phyloP scores from a whole-genome alignment of 306 rosid species.

The Vigna angularis region DNA sequence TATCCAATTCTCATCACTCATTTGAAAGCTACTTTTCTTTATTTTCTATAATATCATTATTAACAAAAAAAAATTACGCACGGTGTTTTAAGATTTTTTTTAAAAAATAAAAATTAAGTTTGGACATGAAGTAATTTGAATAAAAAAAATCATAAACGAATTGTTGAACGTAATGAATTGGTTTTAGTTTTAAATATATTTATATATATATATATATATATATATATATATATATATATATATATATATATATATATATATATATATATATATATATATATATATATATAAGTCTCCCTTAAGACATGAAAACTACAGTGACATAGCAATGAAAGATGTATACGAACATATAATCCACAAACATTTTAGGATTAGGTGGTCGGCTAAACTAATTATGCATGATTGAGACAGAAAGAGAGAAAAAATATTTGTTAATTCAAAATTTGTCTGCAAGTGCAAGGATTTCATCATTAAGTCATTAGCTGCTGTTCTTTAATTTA shows the following conservation, averaged over 20 bases:
- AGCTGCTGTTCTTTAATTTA: background rate
- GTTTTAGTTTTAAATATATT: background rate
- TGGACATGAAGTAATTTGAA: background rate
- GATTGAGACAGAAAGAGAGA: background rate
- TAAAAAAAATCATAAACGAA: background rate
- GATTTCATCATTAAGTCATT: background rate
- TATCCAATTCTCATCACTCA: conserved; percentile 8
- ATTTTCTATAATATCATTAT: background rate
- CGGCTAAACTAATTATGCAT: background rate
- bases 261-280: no score
- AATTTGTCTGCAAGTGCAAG: background rate
- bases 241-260: no score
- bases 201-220: no score
- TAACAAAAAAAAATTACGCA: background rate
- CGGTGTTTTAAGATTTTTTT: no score
- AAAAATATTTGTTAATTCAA: background rate
- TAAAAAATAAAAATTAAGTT: background rate
- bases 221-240: no score
- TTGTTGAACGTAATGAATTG: background rate
- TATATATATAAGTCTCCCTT: background rate
- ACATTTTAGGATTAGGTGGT: conserved; percentile 5
- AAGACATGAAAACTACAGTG: background rate
- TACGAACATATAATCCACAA: background rate
- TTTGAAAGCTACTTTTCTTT: conserved; percentile 10
- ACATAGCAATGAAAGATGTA: background rate